These are phyloP conservation scores for Acidiella bohemica DNA, from an alignment of 495 filamentous ascomycete genomes.

Conservation along the genomic window DNA sequence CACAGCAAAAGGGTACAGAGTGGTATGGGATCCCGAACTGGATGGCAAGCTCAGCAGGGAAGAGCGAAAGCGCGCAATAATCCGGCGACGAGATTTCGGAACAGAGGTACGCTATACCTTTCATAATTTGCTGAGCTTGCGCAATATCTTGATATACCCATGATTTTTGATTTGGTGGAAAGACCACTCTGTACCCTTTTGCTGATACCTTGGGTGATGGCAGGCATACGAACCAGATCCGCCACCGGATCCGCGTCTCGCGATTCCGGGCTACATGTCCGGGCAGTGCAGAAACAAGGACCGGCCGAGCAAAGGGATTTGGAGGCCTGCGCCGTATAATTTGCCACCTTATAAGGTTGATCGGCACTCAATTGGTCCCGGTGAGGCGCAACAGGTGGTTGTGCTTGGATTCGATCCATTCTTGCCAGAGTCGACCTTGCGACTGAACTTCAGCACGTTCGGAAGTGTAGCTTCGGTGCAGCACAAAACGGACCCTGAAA, in stretches of 20 bases:
- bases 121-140: slow-evolving; percentile 21
- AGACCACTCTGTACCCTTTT: slow-evolving; percentile 22
- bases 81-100: slow-evolving; percentile 59
- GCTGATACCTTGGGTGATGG: slow-evolving; percentile 18
- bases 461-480: slow-evolving; percentile 80
- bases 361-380: slow-evolving; percentile 70
- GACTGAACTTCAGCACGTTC: slow-evolving; percentile 68
- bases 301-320: slow-evolving; percentile 52
- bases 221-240: slow-evolving; percentile 46
- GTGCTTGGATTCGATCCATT: slow-evolving; percentile 90
- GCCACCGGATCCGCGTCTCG: slow-evolving; percentile 64
- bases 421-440: slow-evolving; percentile 55
- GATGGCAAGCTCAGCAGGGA: slow-evolving; percentile 46
- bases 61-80: slow-evolving; percentile 53
- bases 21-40: slow-evolving; percentile 61
- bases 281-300: slow-evolving; percentile 31
- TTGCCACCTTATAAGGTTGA: slow-evolving; percentile 69
- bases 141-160: slow-evolving; percentile 18
- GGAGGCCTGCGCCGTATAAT: slow-evolving; percentile 64
- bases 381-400: slow-evolving; percentile 76
- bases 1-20: slow-evolving; percentile 51
- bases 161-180: slow-evolving; percentile 10
- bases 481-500: slow-evolving; percentile 84
- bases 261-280: slow-evolving; percentile 43
- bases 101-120: slow-evolving; percentile 30